These are phyloP conservation scores for Elsinoe australis DNA, from an alignment of 2,329 filamentous ascomycete genomes.

Conservation along the genomic window DNA sequence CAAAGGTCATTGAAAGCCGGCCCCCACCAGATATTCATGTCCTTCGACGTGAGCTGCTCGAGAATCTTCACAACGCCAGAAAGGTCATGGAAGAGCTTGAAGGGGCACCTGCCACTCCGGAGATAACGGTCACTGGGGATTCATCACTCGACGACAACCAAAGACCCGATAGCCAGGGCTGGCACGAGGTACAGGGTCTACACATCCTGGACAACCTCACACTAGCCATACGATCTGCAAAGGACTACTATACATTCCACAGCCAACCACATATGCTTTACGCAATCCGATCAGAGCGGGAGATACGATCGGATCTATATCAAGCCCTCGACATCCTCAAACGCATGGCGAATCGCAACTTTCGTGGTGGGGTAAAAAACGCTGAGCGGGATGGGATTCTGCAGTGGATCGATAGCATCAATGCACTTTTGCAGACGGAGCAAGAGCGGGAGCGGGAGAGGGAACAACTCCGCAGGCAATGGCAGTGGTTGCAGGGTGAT, in stretches of 20 bases:
- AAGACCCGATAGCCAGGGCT: constrained; percentile 49
- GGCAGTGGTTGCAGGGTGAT: constrained; percentile 72
- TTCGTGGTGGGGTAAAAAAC: constrained; percentile 69
- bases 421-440: constrained; percentile 67
- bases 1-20: constrained; percentile 70
- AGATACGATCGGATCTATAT: constrained; percentile 75
- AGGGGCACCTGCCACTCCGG: constrained; percentile 20
- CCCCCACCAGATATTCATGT: constrained; percentile 77
- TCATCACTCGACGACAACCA: constrained; percentile 24
- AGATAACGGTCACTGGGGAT: constrained; percentile 20
- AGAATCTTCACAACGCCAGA: constrained; percentile 60
- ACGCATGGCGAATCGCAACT: constrained; percentile 80
- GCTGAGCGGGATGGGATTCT: constrained; percentile 71
- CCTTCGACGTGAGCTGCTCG: constrained; percentile 62
- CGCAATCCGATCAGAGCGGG: constrained; percentile 77
- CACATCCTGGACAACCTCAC: constrained; percentile 89
- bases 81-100: constrained; percentile 57
- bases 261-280: constrained; percentile 79
- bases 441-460: constrained; percentile 69
- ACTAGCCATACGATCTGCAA: constrained; percentile 88
- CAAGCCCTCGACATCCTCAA: constrained; percentile 85
- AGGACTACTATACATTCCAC: constrained; percentile 92
- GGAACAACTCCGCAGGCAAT: constrained; percentile 43
- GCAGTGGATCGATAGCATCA: constrained; percentile 72
- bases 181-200: constrained; percentile 83